These are phyloP conservation scores for Vanilla planifolia DNA, from an alignment of 106 monocot genomes.

Conservation along the genomic window DNA sequence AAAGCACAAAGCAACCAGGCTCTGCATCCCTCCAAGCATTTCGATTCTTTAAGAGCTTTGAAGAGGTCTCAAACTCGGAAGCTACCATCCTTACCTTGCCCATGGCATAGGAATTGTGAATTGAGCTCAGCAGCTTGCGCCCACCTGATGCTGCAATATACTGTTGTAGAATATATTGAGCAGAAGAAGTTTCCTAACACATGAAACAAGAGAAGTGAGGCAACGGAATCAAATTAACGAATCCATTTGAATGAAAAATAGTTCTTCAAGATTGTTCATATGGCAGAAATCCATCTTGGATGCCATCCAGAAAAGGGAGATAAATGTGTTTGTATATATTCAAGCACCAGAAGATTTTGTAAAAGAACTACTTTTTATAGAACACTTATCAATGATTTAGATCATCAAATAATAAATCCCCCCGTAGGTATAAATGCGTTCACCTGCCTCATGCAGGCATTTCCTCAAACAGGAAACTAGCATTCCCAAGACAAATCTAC, in stretches of 20 bases:
- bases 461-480: not conserved
- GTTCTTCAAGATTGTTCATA: too few relatives aligned
- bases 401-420: not conserved
- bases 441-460: not conserved
- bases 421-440: too few relatives aligned
- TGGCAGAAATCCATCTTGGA: not conserved
- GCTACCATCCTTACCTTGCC: constrained; percentile 54
- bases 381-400: too few relatives aligned
- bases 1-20: constrained; percentile 54
- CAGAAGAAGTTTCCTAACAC: constrained; percentile 43
- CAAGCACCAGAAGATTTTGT: too few relatives aligned
- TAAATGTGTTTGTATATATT: too few relatives aligned
- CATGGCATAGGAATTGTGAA: constrained; percentile 47
- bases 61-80: constrained; percentile 40
- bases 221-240: not conserved
- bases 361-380: too few relatives aligned
- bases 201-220: not conserved
- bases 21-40: constrained; percentile 19
- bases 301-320: not conserved
- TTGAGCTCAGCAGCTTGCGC: constrained; percentile 41
- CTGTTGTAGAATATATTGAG: constrained; percentile 69
- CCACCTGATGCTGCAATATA: constrained; percentile 53
- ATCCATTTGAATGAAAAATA: not conserved
- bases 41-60: constrained; percentile 32
- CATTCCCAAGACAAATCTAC: not conserved